A percentile compares a stretch with the other conserved stretches of the same genome.
Conservation (phyloP, 2,329 filamentous ascomycete genomes). For the Phyllosticta paracitricarpa region DNA sequence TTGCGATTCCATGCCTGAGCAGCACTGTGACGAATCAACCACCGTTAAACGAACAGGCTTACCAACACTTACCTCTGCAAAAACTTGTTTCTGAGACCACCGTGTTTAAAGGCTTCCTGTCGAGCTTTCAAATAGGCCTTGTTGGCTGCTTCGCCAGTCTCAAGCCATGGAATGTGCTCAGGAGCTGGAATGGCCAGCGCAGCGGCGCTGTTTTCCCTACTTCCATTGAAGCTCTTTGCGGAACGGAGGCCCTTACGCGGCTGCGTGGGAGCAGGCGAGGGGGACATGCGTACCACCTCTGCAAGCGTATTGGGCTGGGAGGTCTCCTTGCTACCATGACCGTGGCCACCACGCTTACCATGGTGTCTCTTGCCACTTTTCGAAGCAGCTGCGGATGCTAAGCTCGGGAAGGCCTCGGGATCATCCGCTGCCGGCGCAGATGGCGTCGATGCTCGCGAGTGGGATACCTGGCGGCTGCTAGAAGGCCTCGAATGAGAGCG, state of each 20-base stretch:
- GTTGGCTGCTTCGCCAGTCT: slow-evolving; percentile 84
- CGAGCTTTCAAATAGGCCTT: slow-evolving; percentile 91
- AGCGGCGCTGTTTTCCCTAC: slow-evolving; percentile 67
- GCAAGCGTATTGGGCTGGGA: slow-evolving; percentile 63
- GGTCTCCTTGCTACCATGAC: slow-evolving; percentile 44
- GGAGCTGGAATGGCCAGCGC: slow-evolving; percentile 78
- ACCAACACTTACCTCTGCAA: slow-evolving; percentile 63
- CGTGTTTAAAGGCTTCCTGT: slow-evolving; percentile 93
- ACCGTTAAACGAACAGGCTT: neutral
- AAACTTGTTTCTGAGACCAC: slow-evolving; percentile 92
- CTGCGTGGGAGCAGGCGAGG: slow-evolving; percentile 61
- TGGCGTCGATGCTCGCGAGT: slow-evolving; percentile 52
- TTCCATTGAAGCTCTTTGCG: slow-evolving; percentile 55
- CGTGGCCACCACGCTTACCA: slow-evolving; percentile 79
- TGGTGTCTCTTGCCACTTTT: slow-evolving; percentile 87
- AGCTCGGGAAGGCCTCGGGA: slow-evolving; percentile 85
- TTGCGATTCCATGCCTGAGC: slow-evolving; percentile 98
- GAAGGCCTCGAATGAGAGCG: slow-evolving; percentile 72
- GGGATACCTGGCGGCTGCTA: slow-evolving; percentile 55
- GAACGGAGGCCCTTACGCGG: slow-evolving; percentile 51
- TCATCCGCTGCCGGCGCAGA: slow-evolving; percentile 77
- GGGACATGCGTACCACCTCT: slow-evolving; percentile 91
- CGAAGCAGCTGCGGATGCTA: slow-evolving; percentile 61
- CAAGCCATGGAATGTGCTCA: slow-evolving; percentile 91
- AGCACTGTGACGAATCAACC: slow-evolving; percentile 46